phyloP scores from a whole-genome alignment of 768 basidiomycete genomes.

The Mycena filopes region DNA sequence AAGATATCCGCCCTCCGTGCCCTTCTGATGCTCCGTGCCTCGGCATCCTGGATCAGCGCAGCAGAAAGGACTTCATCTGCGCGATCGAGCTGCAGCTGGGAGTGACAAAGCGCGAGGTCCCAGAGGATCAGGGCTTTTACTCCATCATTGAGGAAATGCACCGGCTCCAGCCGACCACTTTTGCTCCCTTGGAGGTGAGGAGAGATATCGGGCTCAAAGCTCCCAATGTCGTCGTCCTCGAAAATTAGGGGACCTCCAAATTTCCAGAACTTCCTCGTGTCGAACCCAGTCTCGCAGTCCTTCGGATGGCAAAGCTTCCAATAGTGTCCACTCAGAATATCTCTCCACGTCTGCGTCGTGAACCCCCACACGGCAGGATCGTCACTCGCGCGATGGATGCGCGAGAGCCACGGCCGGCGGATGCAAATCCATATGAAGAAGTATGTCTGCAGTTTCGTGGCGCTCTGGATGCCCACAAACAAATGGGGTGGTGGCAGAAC shows the following conservation, averaged over 20 bases:
- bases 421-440: slow-evolving; percentile 22
- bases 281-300: background rate
- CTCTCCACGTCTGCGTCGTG: slow-evolving; percentile 10
- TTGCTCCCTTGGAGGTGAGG: background rate
- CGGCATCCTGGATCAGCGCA: background rate
- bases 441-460: too few relatives aligned
- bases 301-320: slow-evolving; percentile 4
- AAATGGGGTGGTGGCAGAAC: too few relatives aligned
- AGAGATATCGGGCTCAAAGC: background rate
- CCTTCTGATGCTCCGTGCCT: background rate
- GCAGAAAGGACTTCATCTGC: slow-evolving; percentile 8
- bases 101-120: slow-evolving; percentile 1
- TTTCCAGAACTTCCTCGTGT: background rate
- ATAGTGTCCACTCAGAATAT: background rate
- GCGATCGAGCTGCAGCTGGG: slow-evolving; percentile 6
- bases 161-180: background rate
- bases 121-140: background rate
- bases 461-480: too few relatives aligned
- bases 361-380: background rate
- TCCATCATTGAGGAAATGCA: background rate
- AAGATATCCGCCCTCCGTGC: background rate
- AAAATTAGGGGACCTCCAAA: background rate
- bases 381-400: background rate
- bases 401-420: background rate
- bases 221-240: background rate